These are phyloP conservation scores for Andrographis paniculata DNA, from an alignment of 305 asterid species.

Conservation along the genomic window DNA sequence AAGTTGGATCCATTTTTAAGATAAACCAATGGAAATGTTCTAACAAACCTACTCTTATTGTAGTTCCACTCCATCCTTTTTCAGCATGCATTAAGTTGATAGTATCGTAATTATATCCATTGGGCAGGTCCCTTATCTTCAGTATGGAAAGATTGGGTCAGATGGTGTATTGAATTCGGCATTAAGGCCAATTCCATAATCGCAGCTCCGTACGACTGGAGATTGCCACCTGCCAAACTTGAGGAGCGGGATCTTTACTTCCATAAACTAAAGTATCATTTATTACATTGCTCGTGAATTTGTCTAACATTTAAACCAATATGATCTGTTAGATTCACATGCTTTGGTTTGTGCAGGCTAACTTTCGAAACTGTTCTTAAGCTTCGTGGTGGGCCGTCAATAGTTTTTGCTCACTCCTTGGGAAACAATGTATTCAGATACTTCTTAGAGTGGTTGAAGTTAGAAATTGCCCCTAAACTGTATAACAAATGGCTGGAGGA, in stretches of 20 bases:
- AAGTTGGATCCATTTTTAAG: conserved; percentile 10
- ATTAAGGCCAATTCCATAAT: conserved; percentile 93
- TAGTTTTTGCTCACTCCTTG: conserved; percentile 93
- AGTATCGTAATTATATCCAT: conserved; percentile 16
- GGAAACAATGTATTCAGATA: conserved; percentile 98
- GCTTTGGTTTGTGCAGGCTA: conserved; percentile 51
- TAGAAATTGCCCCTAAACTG: conserved; percentile 89
- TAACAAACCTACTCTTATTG: conserved; percentile 71
- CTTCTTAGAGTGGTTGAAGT: conserved; percentile 97
- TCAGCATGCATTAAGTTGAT: conserved; percentile 16
- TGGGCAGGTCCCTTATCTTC: conserved; percentile 94
- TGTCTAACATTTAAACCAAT: too few species aligned
- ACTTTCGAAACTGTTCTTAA: conserved; percentile 96
- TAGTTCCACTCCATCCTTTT: conserved; percentile 9
- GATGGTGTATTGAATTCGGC: conserved; percentile 99
- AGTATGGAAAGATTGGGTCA: conserved; percentile 99
- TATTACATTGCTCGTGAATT: too few species aligned
- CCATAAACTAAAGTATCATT: conserved; percentile 75
- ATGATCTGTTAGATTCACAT: conserved; percentile 11
- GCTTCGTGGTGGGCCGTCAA: conserved; percentile 94
- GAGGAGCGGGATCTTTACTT: conserved; percentile 98
- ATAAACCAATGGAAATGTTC: conserved; percentile 88
- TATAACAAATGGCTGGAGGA: conserved; percentile 85
- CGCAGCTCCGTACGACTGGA: conserved; percentile 98
- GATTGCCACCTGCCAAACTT: conserved; percentile 88